Evolutionary conservation across 805 yeast species (phyloP).

Genomic region (Phaffomyces opuntiae): DNA sequence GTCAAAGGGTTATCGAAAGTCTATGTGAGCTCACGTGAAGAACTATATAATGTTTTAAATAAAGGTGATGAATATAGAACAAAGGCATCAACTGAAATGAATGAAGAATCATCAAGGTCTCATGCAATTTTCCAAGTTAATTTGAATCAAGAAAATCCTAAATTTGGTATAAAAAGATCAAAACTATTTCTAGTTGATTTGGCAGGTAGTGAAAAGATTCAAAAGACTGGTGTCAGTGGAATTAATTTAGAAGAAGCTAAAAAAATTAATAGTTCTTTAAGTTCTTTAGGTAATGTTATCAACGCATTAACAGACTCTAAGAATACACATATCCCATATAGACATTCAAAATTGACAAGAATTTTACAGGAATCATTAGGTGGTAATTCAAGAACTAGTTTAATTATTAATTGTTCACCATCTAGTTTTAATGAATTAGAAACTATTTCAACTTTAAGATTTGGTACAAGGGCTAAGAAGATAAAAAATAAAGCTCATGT

Average conservation of each 20-base stretch:
- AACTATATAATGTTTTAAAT: conserved; percentile 50
- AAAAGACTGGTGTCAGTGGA: conserved; percentile 72
- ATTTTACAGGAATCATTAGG: conserved; percentile 75
- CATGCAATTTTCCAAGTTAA: conserved; percentile 73
- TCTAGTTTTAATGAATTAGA: conserved; percentile 48
- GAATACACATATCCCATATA: conserved; percentile 60
- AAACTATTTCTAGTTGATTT: conserved; percentile 72
- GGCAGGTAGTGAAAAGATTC: conserved; percentile 81
- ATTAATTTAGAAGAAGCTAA: conserved; percentile 76
- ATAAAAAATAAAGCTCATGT: conserved; percentile 60
- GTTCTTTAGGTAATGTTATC: conserved; percentile 75
- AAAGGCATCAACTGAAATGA: conserved; percentile 60
- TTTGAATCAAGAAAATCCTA: conserved; percentile 51
- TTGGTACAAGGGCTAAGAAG: conserved; percentile 66
- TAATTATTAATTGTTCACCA: conserved; percentile 71
- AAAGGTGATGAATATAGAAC: conserved; percentile 53
- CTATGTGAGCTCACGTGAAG: conserved; percentile 51
- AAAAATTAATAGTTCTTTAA: conserved; percentile 71
- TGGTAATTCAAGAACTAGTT: conserved; percentile 72
- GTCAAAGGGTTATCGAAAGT: conserved; percentile 64
- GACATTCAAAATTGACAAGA: conserved; percentile 74
- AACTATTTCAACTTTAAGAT: conserved; percentile 64
- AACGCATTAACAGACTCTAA: conserved; percentile 68
- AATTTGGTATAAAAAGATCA: conserved; percentile 56
- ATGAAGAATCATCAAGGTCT: conserved; percentile 67